A percentile compares a stretch with the other conserved stretches of the same genome.
phyloP scores from a whole-genome alignment of 2,329 filamentous ascomycete species.

The Alternaria ethzedia region DNA sequence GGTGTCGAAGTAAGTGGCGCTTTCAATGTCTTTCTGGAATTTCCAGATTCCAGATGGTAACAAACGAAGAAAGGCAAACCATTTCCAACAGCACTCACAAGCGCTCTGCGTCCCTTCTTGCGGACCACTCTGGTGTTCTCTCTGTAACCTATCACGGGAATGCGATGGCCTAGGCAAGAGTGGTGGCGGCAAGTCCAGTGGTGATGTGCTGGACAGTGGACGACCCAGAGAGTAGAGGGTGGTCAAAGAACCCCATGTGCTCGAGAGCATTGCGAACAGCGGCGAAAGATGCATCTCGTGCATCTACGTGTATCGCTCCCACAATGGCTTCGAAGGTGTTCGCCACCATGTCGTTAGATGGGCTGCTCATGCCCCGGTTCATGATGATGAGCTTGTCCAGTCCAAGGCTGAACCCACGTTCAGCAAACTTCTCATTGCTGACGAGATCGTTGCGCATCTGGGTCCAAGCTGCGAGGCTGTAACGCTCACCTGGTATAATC shows the following conservation, averaged over 20 bases:
- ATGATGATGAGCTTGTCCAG: not conserved
- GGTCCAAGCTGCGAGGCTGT: not conserved
- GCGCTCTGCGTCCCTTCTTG: not conserved
- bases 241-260: conserved; percentile 6
- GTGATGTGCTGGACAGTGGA: not conserved
- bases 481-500: not conserved
- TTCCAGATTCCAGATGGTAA: not conserved
- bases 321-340: conserved; percentile 2
- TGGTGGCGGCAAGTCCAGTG: not conserved
- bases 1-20: not conserved
- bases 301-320: not conserved
- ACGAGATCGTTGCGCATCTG: not conserved
- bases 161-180: not conserved
- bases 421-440: not conserved
- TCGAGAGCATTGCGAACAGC: conserved; percentile 1
- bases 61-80: not conserved
- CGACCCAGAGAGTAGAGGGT: not conserved
- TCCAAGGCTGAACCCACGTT: not conserved
- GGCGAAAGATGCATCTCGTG: not conserved
- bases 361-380: not conserved
- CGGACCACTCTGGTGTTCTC: not conserved
- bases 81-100: not conserved
- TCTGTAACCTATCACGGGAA: not conserved
- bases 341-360: not conserved
- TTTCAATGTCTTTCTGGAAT: not conserved